Base-by-base conservation (phyloP, 345 rosid species). In the Draba incana region DNA sequence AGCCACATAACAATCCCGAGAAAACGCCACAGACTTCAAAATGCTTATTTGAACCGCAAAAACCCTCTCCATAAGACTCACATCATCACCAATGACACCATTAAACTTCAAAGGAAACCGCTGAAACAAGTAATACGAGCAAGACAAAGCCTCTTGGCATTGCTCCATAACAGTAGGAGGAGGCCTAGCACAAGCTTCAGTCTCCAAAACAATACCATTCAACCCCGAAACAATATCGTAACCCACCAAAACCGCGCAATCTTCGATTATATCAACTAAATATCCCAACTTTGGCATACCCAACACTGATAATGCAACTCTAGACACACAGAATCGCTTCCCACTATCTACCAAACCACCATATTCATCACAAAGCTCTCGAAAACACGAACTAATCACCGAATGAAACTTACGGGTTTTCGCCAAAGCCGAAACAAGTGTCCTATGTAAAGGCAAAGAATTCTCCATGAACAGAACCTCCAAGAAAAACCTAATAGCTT, bases 81-180 rank as follows among this genome's bases (percentile, higher is more conserved):
- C 72, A 64, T 75, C 82, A 42, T 75, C 82, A 53, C 65, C 80
- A 55, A 48, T 75, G 20, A 72, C 65, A 64, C 38, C 78, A 59
- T 77, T 78, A 72, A 87, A 88, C 69, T 80, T 85, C 33, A 20
- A 65, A 0, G 91, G 92, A 68, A 88, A 93, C 68, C 89, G 84
- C 79, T 90, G 98, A 56, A 90, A 83, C 86, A 93, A 81, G 85
- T 93, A 90, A 75, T 93, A 90, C 74, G 86, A 80, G 55, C 98
- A 90, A 69, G 98, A 93, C 80, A 90, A 62, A 53, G 89, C 88
- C 75, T 90, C 98, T 72, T 93, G 96, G 64, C 92, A 88, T 66
- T 93, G 97, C 88, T 93, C 98, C 96, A 93, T 80, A 39, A 84
- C 95, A 75, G 80, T 70, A 15, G 98, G 97, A 60, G 98, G 88